Evolutionary conservation across 2,329 filamentous ascomycete genomes (phyloP).

Genomic region (Pseudogymnoascus sp.): DNA sequence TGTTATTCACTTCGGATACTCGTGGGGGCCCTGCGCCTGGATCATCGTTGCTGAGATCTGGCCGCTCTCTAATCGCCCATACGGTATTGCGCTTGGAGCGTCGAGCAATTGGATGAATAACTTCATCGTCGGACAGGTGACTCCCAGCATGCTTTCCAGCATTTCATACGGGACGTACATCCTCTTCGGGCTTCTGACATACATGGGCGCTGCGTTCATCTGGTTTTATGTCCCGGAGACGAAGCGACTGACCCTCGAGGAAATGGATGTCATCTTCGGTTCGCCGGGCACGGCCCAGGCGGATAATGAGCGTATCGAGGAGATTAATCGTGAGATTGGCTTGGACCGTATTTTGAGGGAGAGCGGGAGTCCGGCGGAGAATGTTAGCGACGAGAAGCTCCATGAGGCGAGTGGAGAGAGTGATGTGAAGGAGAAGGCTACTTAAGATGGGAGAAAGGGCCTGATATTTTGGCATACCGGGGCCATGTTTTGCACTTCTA

Average conservation of each 20-base stretch:
- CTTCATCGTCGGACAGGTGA: slow-evolving; percentile 58
- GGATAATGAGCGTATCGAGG: slow-evolving; percentile 47
- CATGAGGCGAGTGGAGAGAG: not conserved
- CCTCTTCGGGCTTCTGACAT: slow-evolving; percentile 55
- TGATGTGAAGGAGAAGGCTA: not conserved
- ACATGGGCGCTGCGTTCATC: slow-evolving; percentile 48
- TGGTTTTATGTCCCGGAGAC: slow-evolving; percentile 45
- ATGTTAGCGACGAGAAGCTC: slow-evolving; percentile 2
- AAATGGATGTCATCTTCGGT: slow-evolving; percentile 55
- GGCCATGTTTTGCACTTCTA: not conserved
- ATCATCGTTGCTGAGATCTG: slow-evolving; percentile 68
- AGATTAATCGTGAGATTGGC: slow-evolving; percentile 63
- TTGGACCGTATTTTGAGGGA: slow-evolving; percentile 30
- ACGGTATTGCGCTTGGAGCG: slow-evolving; percentile 61
- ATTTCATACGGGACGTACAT: slow-evolving; percentile 67
- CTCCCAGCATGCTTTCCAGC: slow-evolving; percentile 54
- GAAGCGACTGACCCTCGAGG: slow-evolving; percentile 42
- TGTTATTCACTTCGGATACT: slow-evolving; percentile 51
- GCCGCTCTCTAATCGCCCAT: slow-evolving; percentile 60
- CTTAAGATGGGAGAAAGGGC: not conserved
- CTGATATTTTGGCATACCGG: not conserved
- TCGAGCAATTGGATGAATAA: slow-evolving; percentile 57
- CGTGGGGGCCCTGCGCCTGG: slow-evolving; percentile 68
- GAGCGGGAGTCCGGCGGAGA: not conserved
- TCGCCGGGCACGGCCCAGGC: slow-evolving; percentile 11